Conservation (phyloP, 805 yeast genomes). For the Saccharomycopsis guyanensis region DNA sequence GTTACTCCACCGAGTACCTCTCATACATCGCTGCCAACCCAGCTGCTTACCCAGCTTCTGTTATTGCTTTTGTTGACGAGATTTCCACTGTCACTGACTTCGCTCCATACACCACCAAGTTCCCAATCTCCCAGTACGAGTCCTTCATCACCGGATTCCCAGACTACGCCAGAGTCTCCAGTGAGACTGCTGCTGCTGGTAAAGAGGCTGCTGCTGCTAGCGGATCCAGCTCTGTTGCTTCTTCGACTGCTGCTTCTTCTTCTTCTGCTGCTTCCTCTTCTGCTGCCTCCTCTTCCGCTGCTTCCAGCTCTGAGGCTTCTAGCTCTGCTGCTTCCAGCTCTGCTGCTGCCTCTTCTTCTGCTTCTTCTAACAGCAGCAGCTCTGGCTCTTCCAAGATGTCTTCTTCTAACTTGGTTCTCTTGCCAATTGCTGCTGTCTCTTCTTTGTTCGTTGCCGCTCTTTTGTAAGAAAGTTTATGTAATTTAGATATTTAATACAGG, state of each 20-base stretch:
- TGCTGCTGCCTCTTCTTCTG: slow-evolving; percentile 1
- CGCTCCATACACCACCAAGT: not conserved
- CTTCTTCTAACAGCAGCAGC: not conserved
- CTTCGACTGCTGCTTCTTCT: slow-evolving; percentile 16
- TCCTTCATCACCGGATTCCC: not conserved
- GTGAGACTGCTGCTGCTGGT: not conserved
- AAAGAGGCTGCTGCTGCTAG: not conserved
- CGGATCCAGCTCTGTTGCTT: not conserved
- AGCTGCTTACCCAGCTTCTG: not conserved
- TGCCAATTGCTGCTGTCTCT: not conserved
- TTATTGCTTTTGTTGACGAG: not conserved
- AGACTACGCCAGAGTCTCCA: not conserved
- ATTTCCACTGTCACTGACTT: not conserved
- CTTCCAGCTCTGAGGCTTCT: not conserved
- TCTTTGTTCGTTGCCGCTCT: not conserved
- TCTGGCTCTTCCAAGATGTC: not conserved
- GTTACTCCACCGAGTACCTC: not conserved
- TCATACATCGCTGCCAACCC: not conserved
- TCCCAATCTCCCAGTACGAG: slow-evolving; percentile 2
- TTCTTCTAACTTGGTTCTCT: not conserved
- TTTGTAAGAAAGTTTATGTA: not conserved
- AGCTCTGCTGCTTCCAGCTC: slow-evolving; percentile 1
- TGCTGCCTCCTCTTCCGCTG: slow-evolving; percentile 13
- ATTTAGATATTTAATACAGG: not conserved
- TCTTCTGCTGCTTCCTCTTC: slow-evolving; percentile 10